phyloP scores from a whole-genome alignment of 1,284 basidiomycete genomes.

The Cryptococcus sp. region DNA sequence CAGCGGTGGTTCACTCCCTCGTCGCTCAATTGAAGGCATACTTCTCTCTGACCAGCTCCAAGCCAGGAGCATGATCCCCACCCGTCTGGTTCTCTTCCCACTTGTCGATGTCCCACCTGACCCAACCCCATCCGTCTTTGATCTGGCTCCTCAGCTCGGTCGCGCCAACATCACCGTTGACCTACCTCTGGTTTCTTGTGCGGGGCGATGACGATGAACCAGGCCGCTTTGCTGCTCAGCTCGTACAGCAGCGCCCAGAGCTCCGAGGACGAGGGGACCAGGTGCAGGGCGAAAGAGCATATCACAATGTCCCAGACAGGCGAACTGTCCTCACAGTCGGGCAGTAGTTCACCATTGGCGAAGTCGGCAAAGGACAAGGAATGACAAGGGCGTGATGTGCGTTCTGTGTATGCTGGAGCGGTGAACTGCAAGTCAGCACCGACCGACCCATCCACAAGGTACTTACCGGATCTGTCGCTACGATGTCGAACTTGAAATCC shows the following conservation, averaged over 20 bases:
- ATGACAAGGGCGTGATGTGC: constrained; percentile 52
- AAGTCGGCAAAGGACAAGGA: constrained; percentile 55
- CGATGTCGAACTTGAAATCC: constrained; percentile 20
- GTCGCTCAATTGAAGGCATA: too few relatives aligned
- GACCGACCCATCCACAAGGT: not conserved
- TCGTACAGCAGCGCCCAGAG: constrained; percentile 62
- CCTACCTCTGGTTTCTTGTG: constrained; percentile 67
- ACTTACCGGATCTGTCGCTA: constrained; percentile 49
- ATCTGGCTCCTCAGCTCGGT: constrained; percentile 49
- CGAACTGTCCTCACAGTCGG: not conserved
- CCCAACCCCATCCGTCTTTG: constrained; percentile 68
- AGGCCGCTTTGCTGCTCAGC: constrained; percentile 56
- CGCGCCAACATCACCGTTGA: not conserved
- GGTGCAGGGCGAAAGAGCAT: constrained; percentile 67
- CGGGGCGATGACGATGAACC: constrained; percentile 64
- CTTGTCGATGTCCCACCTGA: constrained; percentile 58
- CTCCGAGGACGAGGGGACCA: constrained; percentile 58
- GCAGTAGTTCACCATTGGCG: constrained; percentile 51
- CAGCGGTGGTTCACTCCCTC: not conserved
- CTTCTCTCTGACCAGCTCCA: constrained; percentile 55
- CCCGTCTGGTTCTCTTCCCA: constrained; percentile 47
- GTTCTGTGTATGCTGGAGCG: constrained; percentile 50
- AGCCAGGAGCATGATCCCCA: constrained; percentile 45
- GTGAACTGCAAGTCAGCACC: constrained; percentile 50
- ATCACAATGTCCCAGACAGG: constrained; percentile 56